Percentiles rank a stretch among this genome's conserved stretches.
Evolutionary conservation across 2,329 filamentous ascomycete species (phyloP).

Genomic region (Sporothrix curviconia): DNA sequence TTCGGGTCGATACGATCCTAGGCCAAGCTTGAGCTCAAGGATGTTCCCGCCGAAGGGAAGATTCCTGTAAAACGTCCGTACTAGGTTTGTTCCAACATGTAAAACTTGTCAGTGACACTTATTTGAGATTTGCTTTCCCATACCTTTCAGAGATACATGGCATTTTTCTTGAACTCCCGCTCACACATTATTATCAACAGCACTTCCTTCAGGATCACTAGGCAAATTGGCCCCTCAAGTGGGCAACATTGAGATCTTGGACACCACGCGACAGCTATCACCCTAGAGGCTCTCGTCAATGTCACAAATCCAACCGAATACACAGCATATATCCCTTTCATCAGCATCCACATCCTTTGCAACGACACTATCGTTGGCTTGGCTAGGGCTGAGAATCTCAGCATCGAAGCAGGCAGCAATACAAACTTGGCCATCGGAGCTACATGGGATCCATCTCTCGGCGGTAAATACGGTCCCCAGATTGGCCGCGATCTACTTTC

Average conservation of each 20-base stretch:
- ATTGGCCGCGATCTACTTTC: conserved; percentile 71
- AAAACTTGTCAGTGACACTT: conserved; percentile 28
- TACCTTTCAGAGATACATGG: no score
- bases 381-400: conserved; percentile 58
- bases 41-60: conserved; percentile 77
- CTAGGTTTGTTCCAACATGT: conserved; percentile 41
- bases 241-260: conserved; percentile 62
- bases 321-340: conserved; percentile 70
- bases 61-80: conserved; percentile 91
- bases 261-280: conserved; percentile 66
- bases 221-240: conserved; percentile 54
- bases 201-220: conserved; percentile 49
- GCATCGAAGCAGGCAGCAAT: conserved; percentile 64
- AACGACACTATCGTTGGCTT: conserved; percentile 72
- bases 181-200: conserved; percentile 40
- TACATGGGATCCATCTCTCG: conserved; percentile 65
- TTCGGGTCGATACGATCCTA: conserved; percentile 72
- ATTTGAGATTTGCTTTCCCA: no score
- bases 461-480: conserved; percentile 53
- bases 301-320: conserved; percentile 89
- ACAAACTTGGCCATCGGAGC: conserved; percentile 60
- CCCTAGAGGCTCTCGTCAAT: conserved; percentile 66
- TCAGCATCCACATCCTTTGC: conserved; percentile 68
- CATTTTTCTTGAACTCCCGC: conserved; percentile 1
- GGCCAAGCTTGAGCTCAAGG: conserved; percentile 74